A percentile compares a stretch with the other conserved stretches of the same genome.
Evolutionary conservation across 202 grass and related monocot genomes (phyloP).

Genomic region (Saccharum hybrid): DNA sequence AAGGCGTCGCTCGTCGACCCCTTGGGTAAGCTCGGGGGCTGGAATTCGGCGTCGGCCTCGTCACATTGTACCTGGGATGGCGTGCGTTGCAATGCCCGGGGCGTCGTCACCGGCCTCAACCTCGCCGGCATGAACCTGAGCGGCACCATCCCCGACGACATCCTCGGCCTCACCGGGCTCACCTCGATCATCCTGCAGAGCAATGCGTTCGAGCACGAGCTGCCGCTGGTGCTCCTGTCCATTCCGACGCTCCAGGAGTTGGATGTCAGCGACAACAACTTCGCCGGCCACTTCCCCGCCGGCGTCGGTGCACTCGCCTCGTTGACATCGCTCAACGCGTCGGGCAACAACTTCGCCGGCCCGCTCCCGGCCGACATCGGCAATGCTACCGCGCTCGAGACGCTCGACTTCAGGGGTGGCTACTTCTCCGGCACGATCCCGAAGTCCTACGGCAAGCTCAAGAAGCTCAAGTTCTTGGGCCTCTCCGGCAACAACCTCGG

Average conservation of each 20-base stretch:
- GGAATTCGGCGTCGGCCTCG: slow-evolving; percentile 47
- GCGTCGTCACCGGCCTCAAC: slow-evolving; percentile 74
- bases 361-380: slow-evolving; percentile 70
- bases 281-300: slow-evolving; percentile 70
- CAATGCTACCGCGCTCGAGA: slow-evolving; percentile 63
- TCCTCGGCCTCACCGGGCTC: slow-evolving; percentile 63
- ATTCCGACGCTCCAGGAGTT: slow-evolving; percentile 60
- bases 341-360: slow-evolving; percentile 92
- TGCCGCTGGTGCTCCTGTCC: slow-evolving; percentile 52
- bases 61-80: slow-evolving; percentile 75
- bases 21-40: slow-evolving; percentile 56
- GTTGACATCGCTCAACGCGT: slow-evolving; percentile 70
- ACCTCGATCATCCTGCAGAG: slow-evolving; percentile 71
- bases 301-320: slow-evolving; percentile 60
- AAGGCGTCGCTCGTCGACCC: slow-evolving; percentile 70
- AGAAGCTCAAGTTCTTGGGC: slow-evolving; percentile 88
- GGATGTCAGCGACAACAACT: slow-evolving; percentile 93
- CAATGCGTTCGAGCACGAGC: slow-evolving; percentile 68
- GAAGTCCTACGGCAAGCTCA: slow-evolving; percentile 61
- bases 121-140: slow-evolving; percentile 81
- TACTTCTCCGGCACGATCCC: slow-evolving; percentile 82
- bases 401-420: slow-evolving; percentile 77
- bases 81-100: slow-evolving; percentile 58
- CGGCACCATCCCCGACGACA: slow-evolving; percentile 60
- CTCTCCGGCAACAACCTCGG: slow-evolving; percentile 95